Conservation (phyloP, 164 flowering plant species). For the Amborella trichopoda region DNA sequence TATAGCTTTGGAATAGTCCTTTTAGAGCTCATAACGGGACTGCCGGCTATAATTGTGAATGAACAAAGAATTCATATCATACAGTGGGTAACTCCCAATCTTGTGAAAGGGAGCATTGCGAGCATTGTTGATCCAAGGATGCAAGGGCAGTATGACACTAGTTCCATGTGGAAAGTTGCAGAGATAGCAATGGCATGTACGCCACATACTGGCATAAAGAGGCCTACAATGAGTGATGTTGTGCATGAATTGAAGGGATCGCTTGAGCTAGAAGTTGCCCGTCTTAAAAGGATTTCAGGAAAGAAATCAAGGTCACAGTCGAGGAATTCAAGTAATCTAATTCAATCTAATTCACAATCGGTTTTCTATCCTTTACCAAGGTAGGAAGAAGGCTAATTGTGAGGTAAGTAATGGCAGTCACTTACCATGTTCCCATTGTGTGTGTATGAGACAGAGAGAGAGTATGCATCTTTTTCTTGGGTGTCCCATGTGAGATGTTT, state of each 20-base stretch:
- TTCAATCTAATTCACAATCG: not conserved
- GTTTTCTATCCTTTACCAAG: conserved; percentile 9
- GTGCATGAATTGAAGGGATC: conserved; percentile 14
- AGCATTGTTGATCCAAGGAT: conserved; percentile 22
- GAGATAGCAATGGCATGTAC: conserved; percentile 30
- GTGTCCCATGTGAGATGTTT: too few relatives aligned
- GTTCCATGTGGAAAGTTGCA: conserved; percentile 18
- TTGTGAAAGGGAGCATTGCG: conserved; percentile 14
- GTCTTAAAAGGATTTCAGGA: not conserved
- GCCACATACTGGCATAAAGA: conserved; percentile 1
- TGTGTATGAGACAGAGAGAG: too few relatives aligned
- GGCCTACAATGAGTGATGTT: conserved; percentile 32
- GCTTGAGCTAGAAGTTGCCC: not conserved
- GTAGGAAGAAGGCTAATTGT: too few relatives aligned
- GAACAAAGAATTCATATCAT: conserved; percentile 7
- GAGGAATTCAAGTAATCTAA: conserved; percentile 1
- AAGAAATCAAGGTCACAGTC: not conserved
- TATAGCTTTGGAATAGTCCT: conserved; percentile 7
- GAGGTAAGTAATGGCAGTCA: too few relatives aligned
- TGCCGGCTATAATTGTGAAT: not conserved
- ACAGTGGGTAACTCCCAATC: conserved; percentile 13
- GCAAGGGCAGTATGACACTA: conserved; percentile 10
- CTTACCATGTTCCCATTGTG: too few relatives aligned
- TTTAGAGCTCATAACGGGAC: conserved; percentile 4
- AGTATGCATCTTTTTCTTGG: too few relatives aligned